phyloP scores from a whole-genome alignment of 2,329 filamentous ascomycete genomes.

The Geosmithia morbida region DNA sequence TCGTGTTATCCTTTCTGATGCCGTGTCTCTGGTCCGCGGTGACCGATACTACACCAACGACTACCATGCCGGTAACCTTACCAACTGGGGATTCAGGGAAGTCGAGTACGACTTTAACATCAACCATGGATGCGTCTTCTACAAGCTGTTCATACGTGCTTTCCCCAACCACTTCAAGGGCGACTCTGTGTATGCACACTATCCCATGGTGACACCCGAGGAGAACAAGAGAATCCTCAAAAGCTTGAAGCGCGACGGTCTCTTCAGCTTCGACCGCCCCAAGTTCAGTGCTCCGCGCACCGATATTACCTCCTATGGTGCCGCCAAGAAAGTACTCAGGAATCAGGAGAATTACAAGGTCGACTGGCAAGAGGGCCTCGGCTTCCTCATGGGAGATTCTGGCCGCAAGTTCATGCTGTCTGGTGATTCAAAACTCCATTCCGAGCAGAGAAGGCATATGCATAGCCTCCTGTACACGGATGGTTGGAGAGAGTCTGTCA shows the following conservation, averaged over 20 bases:
- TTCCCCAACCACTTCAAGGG: slow-evolving; percentile 68
- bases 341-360: slow-evolving; percentile 48
- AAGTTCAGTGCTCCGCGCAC: slow-evolving; percentile 31
- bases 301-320: slow-evolving; percentile 45
- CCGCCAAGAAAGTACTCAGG: slow-evolving; percentile 45
- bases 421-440: slow-evolving; percentile 31
- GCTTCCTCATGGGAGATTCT: slow-evolving; percentile 42
- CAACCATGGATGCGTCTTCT: slow-evolving; percentile 72
- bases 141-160: slow-evolving; percentile 67
- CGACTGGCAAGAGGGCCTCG: slow-evolving; percentile 48
- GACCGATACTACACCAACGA: slow-evolving; percentile 71
- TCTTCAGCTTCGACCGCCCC: slow-evolving; percentile 58
- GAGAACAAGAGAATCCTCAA: slow-evolving; percentile 62
- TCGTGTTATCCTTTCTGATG: slow-evolving; percentile 62
- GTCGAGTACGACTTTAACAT: slow-evolving; percentile 57
- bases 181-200: slow-evolving; percentile 72
- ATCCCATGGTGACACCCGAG: slow-evolving; percentile 53
- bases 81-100: slow-evolving; percentile 73
- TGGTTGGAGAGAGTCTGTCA: slow-evolving; percentile 47
- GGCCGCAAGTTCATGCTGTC: slow-evolving; percentile 42
- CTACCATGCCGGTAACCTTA: slow-evolving; percentile 58
- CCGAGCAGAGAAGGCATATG: slow-evolving; percentile 36
- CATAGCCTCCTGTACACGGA: slow-evolving; percentile 44
- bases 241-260: slow-evolving; percentile 47
- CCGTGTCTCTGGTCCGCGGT: slow-evolving; percentile 63